Evolutionary conservation across 2,329 filamentous ascomycete species (phyloP).

Genomic region (Pestalotiopsis sp.): DNA sequence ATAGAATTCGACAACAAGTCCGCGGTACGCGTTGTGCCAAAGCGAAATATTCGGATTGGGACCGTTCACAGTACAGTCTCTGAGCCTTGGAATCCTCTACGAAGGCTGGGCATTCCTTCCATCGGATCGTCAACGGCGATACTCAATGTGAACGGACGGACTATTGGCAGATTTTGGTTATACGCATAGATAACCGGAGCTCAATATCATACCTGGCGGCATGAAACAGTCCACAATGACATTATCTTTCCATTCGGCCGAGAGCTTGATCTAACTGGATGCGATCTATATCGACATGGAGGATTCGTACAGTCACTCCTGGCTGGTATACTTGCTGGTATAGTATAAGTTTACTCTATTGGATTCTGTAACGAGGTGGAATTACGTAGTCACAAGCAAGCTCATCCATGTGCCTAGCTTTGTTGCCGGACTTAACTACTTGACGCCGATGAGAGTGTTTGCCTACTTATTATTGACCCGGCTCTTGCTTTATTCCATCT

Average conservation of each 20-base stretch:
- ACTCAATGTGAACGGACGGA: not conserved
- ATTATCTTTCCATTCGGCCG: not conserved
- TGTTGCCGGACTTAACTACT: no score
- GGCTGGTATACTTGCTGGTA: not conserved
- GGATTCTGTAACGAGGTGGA: not conserved
- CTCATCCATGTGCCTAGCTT: no score
- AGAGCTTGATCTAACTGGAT: not conserved
- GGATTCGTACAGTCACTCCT: not conserved
- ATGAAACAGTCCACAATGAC: not conserved
- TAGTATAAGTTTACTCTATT: not conserved
- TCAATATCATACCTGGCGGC: not conserved
- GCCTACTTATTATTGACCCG: no score
- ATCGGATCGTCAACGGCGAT: not conserved
- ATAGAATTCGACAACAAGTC: not conserved
- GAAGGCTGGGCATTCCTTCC: not conserved
- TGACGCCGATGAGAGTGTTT: no score
- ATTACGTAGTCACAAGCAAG: not conserved
- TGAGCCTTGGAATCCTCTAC: not conserved
- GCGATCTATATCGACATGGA: not conserved
- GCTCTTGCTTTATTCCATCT: no score
- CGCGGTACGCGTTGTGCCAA: no score
- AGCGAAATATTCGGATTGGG: no score
- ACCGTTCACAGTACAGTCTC: no score
- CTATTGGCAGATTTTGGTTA: not conserved
- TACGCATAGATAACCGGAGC: not conserved